A percentile compares a stretch with the other conserved stretches of the same genome.
Evolutionary conservation across 306 rosid species (phyloP).

Genomic region (Betula pendula): DNA sequence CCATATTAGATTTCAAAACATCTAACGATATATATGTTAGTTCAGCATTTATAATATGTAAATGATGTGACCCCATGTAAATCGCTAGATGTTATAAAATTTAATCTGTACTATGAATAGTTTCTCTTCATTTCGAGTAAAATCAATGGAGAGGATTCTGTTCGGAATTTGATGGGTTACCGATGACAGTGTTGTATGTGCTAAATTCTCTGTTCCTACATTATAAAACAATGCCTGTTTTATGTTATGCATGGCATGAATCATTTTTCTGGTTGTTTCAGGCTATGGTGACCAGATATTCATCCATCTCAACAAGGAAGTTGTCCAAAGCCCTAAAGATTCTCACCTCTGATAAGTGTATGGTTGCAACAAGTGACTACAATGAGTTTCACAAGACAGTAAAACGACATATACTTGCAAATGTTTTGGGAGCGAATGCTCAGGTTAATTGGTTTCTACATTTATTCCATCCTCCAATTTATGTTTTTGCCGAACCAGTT

Average conservation of each 20-base stretch:
- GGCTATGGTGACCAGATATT: slow-evolving; percentile 88
- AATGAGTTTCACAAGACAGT: slow-evolving; percentile 75
- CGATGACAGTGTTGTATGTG: neutral
- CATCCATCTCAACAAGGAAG: slow-evolving; percentile 83
- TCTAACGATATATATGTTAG: too few relatives aligned
- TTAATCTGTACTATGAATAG: too few relatives aligned
- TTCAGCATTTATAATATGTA: too few relatives aligned
- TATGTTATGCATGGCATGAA: neutral
- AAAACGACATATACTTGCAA: slow-evolving; percentile 65
- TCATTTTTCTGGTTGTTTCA: slow-evolving; percentile 30
- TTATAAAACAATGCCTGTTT: neutral
- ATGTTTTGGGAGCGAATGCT: slow-evolving; percentile 70
- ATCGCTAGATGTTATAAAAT: too few relatives aligned
- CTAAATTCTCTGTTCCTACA: neutral
- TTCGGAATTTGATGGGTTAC: too few relatives aligned
- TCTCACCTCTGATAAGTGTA: slow-evolving; percentile 70
- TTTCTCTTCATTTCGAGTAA: too few relatives aligned
- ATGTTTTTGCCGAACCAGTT: neutral
- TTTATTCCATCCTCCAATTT: neutral
- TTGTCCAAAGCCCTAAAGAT: slow-evolving; percentile 60
- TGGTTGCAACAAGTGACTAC: slow-evolving; percentile 96
- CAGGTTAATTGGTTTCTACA: slow-evolving; percentile 46
- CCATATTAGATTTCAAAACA: too few relatives aligned
- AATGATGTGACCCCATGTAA: too few relatives aligned
- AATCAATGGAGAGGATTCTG: too few relatives aligned